phyloP scores from a whole-genome alignment of 2,329 filamentous ascomycete genomes.

The Colletotrichum noveboracense region DNA sequence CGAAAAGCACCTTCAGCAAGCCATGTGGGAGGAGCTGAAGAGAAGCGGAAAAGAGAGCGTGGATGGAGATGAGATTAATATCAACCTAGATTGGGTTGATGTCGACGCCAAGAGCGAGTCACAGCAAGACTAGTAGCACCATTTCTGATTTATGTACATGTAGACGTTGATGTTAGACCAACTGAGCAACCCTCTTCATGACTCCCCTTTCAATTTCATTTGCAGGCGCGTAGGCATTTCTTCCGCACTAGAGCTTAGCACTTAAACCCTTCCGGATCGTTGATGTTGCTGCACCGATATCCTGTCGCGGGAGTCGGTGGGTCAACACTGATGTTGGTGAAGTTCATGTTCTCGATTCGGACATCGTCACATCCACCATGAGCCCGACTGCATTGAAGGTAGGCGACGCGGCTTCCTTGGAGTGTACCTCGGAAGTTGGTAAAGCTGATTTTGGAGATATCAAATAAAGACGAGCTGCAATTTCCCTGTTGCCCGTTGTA shows the following conservation, averaged over 20 bases:
- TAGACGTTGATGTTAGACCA: background rate
- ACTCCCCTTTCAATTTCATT: background rate
- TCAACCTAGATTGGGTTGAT: background rate
- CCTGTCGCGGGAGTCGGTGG: background rate
- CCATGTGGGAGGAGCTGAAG: background rate
- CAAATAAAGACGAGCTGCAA: background rate
- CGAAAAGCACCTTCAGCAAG: background rate
- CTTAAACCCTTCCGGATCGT: background rate
- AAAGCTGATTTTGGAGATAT: slow-evolving; percentile 1
- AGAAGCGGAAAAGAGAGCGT: background rate
- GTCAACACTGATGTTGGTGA: background rate
- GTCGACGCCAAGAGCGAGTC: background rate
- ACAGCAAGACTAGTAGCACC: background rate
- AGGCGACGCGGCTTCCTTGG: background rate
- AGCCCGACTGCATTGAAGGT: background rate
- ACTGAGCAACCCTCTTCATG: background rate
- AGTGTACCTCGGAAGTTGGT: background rate
- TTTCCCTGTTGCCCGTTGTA: background rate
- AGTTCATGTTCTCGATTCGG: background rate
- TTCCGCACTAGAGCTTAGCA: background rate
- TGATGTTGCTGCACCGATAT: slow-evolving; percentile 6
- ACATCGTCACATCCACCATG: background rate
- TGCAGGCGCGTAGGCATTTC: background rate
- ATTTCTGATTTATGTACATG: background rate
- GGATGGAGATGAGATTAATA: background rate